Conservation (phyloP, 192 early-diverging fungal genomes). For the Coemansia furcata region DNA sequence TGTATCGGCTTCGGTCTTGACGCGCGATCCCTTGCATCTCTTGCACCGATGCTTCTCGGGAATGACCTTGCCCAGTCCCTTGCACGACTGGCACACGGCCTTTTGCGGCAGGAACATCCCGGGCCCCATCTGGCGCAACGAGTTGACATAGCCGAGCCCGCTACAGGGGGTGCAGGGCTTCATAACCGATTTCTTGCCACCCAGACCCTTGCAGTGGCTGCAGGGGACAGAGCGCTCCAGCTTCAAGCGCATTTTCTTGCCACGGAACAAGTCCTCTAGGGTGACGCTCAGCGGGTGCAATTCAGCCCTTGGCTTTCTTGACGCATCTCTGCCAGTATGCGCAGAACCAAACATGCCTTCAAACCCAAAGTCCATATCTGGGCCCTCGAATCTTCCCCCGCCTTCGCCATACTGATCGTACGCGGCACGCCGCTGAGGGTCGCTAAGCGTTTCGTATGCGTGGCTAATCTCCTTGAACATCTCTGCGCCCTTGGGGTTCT, state of each 20-base stretch:
- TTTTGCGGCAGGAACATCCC: slow-evolving; percentile 68
- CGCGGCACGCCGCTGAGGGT: slow-evolving; percentile 60
- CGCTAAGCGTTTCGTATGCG: slow-evolving; percentile 78
- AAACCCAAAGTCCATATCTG: slow-evolving; percentile 28
- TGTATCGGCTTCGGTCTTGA: slow-evolving; percentile 80
- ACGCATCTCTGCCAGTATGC: not conserved
- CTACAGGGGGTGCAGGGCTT: slow-evolving; percentile 46
- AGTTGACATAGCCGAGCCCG: slow-evolving; percentile 27
- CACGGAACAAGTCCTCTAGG: slow-evolving; percentile 72
- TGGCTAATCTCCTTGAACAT: slow-evolving; percentile 83
- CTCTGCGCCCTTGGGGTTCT: slow-evolving; percentile 73
- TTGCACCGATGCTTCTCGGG: slow-evolving; percentile 88
- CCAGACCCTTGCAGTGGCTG: slow-evolving; percentile 45
- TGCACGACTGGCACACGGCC: slow-evolving; percentile 62
- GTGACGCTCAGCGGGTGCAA: slow-evolving; percentile 57
- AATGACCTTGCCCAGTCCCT: slow-evolving; percentile 80
- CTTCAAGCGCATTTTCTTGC: slow-evolving; percentile 67
- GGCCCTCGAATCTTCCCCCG: slow-evolving; percentile 13
- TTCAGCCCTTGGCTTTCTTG: slow-evolving; percentile 17
- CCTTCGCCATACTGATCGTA: slow-evolving; percentile 73
- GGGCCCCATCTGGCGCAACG: slow-evolving; percentile 35
- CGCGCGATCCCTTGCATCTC: slow-evolving; percentile 88
- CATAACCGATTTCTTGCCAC: slow-evolving; percentile 33
- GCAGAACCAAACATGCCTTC: slow-evolving; percentile 20
- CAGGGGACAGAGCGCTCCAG: slow-evolving; percentile 43